These are phyloP conservation scores for Penicillium hesseltinei DNA, from an alignment of 2,329 filamentous ascomycete genomes.

Conservation along the genomic window DNA sequence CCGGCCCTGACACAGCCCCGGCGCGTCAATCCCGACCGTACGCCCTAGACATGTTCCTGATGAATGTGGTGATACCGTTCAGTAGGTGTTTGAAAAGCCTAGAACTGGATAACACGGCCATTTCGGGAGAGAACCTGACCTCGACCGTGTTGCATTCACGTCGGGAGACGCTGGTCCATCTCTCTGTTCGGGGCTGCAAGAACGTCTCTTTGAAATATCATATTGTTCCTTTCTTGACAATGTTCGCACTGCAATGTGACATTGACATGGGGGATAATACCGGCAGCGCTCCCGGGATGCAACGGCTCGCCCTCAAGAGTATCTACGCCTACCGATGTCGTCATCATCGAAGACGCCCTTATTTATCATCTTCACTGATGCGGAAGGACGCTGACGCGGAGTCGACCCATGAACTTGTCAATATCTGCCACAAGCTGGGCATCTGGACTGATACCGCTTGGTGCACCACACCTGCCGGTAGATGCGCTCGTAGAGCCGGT, in stretches of 20 bases:
- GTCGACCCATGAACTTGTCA: slow-evolving; percentile 60
- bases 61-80: slow-evolving; percentile 56
- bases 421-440: slow-evolving; percentile 56
- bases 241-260: slow-evolving; percentile 46
- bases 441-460: slow-evolving; percentile 63
- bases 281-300: slow-evolving; percentile 32
- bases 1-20: slow-evolving; percentile 31
- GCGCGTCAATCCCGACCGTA: slow-evolving; percentile 56
- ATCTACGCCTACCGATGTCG: slow-evolving; percentile 62
- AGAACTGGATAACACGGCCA: slow-evolving; percentile 61
- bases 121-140: slow-evolving; percentile 57
- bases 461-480: slow-evolving; percentile 58
- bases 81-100: slow-evolving; percentile 56
- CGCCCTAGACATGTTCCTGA: slow-evolving; percentile 57
- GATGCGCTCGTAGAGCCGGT: slow-evolving; percentile 56
- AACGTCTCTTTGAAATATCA: slow-evolving; percentile 65
- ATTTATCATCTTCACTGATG: slow-evolving; percentile 55
- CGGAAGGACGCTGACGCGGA: slow-evolving; percentile 60
- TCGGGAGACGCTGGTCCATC: slow-evolving; percentile 55
- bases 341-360: slow-evolving; percentile 60
- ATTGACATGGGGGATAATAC: slow-evolving; percentile 45
- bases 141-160: slow-evolving; percentile 55
- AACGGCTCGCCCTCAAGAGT: slow-evolving; percentile 55
- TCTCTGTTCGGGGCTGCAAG: slow-evolving; percentile 62
- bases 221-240: slow-evolving; percentile 57